A percentile compares a stretch with the other conserved stretches of the same genome.
These are phyloP conservation scores for Alternaria novae-zelandiae DNA, from an alignment of 2,329 filamentous ascomycete genomes.

Conservation along the genomic window DNA sequence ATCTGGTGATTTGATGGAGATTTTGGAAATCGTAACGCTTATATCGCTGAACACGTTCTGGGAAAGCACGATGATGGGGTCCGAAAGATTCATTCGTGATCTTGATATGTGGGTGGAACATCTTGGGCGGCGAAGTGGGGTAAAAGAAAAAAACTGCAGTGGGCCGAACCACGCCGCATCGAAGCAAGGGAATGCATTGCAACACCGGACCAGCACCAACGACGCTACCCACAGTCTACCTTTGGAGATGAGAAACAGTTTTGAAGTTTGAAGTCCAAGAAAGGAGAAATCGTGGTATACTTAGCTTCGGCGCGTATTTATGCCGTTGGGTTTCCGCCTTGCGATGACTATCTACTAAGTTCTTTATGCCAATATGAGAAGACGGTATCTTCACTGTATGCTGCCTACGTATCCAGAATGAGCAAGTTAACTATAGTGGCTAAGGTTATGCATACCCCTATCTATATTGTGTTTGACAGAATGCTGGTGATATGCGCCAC, in stretches of 20 bases:
- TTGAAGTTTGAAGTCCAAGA: background rate
- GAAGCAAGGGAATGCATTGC: background rate
- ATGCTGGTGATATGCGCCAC: background rate
- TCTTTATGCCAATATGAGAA: background rate
- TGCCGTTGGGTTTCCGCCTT: background rate
- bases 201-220: background rate
- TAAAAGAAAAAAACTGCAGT: background rate
- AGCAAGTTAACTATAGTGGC: background rate
- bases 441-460: background rate
- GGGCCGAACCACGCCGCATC: background rate
- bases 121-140: background rate
- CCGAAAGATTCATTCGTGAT: fast-evolving
- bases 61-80: background rate
- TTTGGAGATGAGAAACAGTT: background rate
- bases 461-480: background rate
- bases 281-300: background rate
- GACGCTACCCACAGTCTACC: background rate
- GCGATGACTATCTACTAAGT: fast-evolving
- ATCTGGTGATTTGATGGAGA: background rate
- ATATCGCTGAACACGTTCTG: background rate
- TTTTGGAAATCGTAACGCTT: fast-evolving
- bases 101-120: background rate
- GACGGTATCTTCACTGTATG: background rate
- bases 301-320: background rate
- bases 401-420: background rate